These are phyloP conservation scores for Ascoidea rubescens DNA, from an alignment of 805 yeast species.

Conservation along the genomic window DNA sequence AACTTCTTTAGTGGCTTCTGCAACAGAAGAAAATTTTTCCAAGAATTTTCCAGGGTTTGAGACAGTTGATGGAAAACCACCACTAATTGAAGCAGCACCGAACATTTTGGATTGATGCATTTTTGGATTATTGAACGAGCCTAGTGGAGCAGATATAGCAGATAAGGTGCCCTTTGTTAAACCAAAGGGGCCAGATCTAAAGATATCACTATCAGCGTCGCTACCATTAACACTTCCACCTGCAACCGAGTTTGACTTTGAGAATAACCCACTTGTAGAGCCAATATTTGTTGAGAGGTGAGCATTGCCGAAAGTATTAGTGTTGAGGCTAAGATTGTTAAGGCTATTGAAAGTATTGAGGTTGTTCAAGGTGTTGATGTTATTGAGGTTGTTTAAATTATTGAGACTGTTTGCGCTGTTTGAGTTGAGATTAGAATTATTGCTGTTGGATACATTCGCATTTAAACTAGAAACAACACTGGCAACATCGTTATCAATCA, in stretches of 20 bases:
- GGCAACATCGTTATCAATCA: neutral
- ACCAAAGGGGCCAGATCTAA: conserved; percentile 25
- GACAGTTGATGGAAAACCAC: conserved; percentile 23
- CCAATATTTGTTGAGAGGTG: neutral
- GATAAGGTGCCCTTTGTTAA: conserved; percentile 33
- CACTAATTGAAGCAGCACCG: conserved; percentile 50
- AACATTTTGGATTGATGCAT: conserved; percentile 24
- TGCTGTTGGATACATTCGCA: neutral
- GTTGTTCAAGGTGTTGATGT: too few species aligned
- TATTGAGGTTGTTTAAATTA: too few species aligned
- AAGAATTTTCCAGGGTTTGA: conserved; percentile 31
- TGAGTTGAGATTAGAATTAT: neutral
- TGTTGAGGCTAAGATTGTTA: too few species aligned
- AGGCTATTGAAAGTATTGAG: too few species aligned
- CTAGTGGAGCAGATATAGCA: conserved; percentile 32
- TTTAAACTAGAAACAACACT: neutral
- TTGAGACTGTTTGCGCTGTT: neutral
- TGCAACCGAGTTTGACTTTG: neutral
- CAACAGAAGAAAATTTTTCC: conserved; percentile 49
- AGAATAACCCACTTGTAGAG: neutral
- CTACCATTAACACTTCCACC: conserved; percentile 11
- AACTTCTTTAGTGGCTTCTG: conserved; percentile 57
- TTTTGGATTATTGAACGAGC: conserved; percentile 14
- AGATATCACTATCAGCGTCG: conserved; percentile 25
- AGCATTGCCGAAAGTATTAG: neutral